A percentile compares a stretch with the other conserved stretches of the same genome.
Conservation (phyloP, 805 yeast genomes). For the Zygosaccharomyces lentus region DNA sequence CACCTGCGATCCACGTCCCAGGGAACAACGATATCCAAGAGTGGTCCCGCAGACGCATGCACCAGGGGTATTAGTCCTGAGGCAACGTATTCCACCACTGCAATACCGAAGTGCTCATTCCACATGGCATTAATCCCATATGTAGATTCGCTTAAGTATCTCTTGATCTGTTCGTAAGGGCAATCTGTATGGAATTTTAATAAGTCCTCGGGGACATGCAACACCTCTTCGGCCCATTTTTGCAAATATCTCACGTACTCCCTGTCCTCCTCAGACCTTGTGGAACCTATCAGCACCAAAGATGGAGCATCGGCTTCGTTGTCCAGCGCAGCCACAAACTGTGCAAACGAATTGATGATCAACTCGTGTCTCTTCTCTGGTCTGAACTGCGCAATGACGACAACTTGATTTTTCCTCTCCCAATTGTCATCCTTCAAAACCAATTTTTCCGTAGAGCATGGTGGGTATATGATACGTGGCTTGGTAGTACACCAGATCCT, state of each 20-base stretch:
- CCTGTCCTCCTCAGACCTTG: conserved; percentile 65
- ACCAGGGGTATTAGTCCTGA: conserved; percentile 83
- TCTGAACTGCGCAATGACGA: conserved; percentile 80
- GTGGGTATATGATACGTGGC: conserved; percentile 69
- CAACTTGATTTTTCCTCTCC: conserved; percentile 36
- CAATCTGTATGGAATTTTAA: conserved; percentile 67
- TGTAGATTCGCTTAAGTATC: conserved; percentile 50
- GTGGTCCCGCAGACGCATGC: conserved; percentile 96
- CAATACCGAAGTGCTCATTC: conserved; percentile 99
- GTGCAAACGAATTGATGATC: conserved; percentile 58
- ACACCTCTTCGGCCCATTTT: conserved; percentile 37
- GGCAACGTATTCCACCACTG: conserved; percentile 88
- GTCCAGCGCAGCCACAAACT: conserved; percentile 39
- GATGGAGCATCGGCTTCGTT: conserved; percentile 40
- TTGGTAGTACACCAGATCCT: conserved; percentile 54
- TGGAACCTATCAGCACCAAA: conserved; percentile 77
- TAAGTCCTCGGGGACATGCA: conserved; percentile 40
- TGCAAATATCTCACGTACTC: conserved; percentile 50
- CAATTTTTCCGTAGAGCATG: conserved; percentile 70
- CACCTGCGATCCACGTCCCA: conserved; percentile 36
- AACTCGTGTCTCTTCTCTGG: conserved; percentile 89
- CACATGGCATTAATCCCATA: conserved; percentile 96
- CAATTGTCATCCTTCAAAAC: conserved; percentile 26
- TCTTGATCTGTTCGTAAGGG: conserved; percentile 57
- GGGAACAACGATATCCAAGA: conserved; percentile 73